phyloP scores from a whole-genome alignment of 2,329 filamentous ascomycete genomes.

The Calonectria honghensis region DNA sequence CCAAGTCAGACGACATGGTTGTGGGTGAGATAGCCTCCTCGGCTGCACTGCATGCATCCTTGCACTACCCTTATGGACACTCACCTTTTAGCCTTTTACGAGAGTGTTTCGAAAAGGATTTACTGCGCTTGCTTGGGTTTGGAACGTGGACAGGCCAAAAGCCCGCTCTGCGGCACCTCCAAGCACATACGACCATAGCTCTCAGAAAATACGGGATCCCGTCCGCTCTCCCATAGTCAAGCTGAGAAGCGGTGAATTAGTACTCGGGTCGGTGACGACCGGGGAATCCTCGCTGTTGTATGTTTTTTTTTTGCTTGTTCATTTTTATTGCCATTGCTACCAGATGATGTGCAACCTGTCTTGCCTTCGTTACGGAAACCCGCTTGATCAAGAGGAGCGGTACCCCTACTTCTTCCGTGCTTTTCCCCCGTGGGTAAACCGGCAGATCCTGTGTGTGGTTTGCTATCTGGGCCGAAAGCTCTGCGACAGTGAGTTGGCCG shows the following conservation, averaged over 20 bases:
- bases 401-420: background rate
- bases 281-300: too few relatives aligned
- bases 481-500: background rate
- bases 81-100: background rate
- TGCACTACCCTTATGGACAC: background rate
- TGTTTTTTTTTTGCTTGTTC: too few relatives aligned
- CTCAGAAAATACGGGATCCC: too few relatives aligned
- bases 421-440: constrained; percentile 5
- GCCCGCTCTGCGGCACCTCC: too few relatives aligned
- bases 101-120: too few relatives aligned
- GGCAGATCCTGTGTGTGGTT: background rate
- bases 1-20: too few relatives aligned
- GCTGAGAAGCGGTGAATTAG: too few relatives aligned
- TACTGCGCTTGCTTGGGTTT: background rate
- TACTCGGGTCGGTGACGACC: too few relatives aligned
- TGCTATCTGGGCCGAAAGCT: background rate
- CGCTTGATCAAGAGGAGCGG: background rate
- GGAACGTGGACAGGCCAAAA: background rate
- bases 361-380: constrained; percentile 2
- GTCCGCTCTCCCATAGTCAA: too few relatives aligned
- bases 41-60: background rate
- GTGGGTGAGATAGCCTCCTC: background rate
- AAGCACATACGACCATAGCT: too few relatives aligned
- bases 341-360: constrained; percentile 7
- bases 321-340: background rate